A percentile compares a stretch with the other conserved stretches of the same genome.
These are phyloP conservation scores for Sphaerobolus stellatus DNA, from an alignment of 1,284 basidiomycete species.

Conservation along the genomic window DNA sequence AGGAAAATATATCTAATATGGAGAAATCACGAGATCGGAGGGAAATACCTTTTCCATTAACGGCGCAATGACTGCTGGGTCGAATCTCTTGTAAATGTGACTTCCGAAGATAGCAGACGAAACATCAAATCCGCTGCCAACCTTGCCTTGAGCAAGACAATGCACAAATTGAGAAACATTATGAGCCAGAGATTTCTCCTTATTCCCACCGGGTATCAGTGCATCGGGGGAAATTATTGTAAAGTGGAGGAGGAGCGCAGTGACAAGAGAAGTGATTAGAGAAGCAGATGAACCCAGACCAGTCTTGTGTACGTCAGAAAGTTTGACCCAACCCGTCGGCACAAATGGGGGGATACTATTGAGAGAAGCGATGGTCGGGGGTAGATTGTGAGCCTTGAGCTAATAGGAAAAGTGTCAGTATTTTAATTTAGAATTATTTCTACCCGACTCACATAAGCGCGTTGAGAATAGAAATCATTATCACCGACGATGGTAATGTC, in stretches of 20 bases:
- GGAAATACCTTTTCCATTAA: constrained; percentile 56
- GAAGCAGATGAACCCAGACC: constrained; percentile 97
- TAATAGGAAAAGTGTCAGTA: constrained; percentile 28
- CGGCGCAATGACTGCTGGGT: constrained; percentile 64
- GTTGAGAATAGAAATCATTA: constrained; percentile 98
- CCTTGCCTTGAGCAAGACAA: constrained; percentile 96
- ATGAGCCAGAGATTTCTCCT: constrained; percentile 70
- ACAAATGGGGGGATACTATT: constrained; percentile 71
- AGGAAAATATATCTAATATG: constrained; percentile 3
- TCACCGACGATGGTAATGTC: constrained; percentile 86
- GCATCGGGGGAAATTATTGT: constrained; percentile 56
- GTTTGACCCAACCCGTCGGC: constrained; percentile 63
- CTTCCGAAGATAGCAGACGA: constrained; percentile 93
- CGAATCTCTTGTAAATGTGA: constrained; percentile 90
- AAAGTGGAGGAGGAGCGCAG: constrained; percentile 81
- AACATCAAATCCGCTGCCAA: constrained; percentile 97
- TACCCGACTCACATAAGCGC: constrained; percentile 62
- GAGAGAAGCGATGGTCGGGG: constrained; percentile 62
- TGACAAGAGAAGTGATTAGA: constrained; percentile 92
- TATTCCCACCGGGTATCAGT: constrained; percentile 41
- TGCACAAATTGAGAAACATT: constrained; percentile 96
- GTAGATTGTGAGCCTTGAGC: constrained; percentile 62
- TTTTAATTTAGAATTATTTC: constrained; percentile 7
- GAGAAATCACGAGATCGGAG: constrained; percentile 2
- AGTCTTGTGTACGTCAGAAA: constrained; percentile 92